Percentiles rank a stretch among this genome's conserved stretches.
Evolutionary conservation across 768 basidiomycete species (phyloP).

Genomic region (Rhodosporidiobolus odoratus): DNA sequence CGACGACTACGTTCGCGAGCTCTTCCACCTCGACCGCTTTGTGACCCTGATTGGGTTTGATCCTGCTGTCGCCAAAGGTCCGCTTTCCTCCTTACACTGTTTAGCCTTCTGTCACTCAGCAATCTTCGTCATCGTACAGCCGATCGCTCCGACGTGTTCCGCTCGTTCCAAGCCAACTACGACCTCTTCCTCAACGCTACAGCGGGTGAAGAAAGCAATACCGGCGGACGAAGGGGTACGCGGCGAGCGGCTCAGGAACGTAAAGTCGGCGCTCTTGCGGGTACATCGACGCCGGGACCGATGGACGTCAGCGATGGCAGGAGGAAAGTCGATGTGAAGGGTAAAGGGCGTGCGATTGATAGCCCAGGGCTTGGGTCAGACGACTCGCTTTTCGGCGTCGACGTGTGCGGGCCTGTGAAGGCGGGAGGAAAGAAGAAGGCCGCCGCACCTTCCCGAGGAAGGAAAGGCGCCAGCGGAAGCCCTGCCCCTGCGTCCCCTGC

Average conservation of each 20-base stretch:
- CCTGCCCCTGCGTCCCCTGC: neutral
- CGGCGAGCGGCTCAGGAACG: conserved; percentile 25
- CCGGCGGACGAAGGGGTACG: conserved; percentile 19
- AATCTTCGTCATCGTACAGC: conserved; percentile 55
- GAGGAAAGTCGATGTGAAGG: conserved; percentile 24
- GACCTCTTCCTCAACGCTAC: conserved; percentile 35
- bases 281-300: conserved; percentile 1
- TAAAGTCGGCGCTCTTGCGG: conserved; percentile 17
- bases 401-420: neutral
- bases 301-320: neutral
- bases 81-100: conserved; percentile 35
- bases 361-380: neutral
- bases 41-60: conserved; percentile 69
- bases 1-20: conserved; percentile 64
- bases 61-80: conserved; percentile 71
- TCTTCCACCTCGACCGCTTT: conserved; percentile 82
- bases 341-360: conserved; percentile 26
- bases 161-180: conserved; percentile 34
- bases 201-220: neutral
- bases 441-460: neutral
- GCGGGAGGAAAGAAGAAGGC: conserved; percentile 3
- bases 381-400: conserved; percentile 16
- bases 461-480: conserved; percentile 9
- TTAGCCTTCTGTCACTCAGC: conserved; percentile 41
- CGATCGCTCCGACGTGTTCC: conserved; percentile 37